Conservation (phyloP, 2,329 filamentous ascomycete genomes). For the Dothistroma pini region DNA sequence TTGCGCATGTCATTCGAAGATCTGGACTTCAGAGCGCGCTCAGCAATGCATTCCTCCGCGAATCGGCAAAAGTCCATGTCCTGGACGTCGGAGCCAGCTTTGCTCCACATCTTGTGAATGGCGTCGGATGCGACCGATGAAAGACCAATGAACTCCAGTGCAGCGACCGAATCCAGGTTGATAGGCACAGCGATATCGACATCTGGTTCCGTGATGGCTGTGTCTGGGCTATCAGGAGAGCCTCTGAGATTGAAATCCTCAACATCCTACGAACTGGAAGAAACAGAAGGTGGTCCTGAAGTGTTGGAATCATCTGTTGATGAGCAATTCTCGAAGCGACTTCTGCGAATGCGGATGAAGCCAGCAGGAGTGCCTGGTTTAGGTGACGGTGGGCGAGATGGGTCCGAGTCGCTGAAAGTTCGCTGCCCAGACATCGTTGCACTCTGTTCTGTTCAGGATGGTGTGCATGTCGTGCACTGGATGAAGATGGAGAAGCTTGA, state of each 20-base stretch:
- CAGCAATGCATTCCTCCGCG: not conserved
- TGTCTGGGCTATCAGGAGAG: not conserved
- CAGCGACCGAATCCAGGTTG: not conserved
- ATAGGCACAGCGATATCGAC: not conserved
- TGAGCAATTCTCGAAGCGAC: not conserved
- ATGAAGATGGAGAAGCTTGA: not conserved
- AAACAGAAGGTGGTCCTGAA: not conserved
- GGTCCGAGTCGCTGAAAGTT: not conserved
- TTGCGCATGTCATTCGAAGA: not conserved
- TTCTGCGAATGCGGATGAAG: not conserved
- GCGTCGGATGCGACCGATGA: not conserved
- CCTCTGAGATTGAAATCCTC: not conserved
- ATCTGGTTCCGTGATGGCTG: not conserved
- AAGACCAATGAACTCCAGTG: not conserved
- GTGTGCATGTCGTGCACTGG: not conserved
- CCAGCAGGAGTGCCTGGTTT: not conserved
- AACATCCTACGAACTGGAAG: not conserved
- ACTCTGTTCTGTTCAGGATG: not conserved
- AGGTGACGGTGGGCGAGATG: not conserved
- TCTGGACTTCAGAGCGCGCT: not conserved
- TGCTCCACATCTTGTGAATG: not conserved
- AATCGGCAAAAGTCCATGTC: not conserved
- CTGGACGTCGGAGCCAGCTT: not conserved
- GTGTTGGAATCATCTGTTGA: not conserved
- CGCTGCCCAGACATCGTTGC: not conserved